phyloP scores from a whole-genome alignment of 23 red algal genomes.

The Agarophyton chilense region DNA sequence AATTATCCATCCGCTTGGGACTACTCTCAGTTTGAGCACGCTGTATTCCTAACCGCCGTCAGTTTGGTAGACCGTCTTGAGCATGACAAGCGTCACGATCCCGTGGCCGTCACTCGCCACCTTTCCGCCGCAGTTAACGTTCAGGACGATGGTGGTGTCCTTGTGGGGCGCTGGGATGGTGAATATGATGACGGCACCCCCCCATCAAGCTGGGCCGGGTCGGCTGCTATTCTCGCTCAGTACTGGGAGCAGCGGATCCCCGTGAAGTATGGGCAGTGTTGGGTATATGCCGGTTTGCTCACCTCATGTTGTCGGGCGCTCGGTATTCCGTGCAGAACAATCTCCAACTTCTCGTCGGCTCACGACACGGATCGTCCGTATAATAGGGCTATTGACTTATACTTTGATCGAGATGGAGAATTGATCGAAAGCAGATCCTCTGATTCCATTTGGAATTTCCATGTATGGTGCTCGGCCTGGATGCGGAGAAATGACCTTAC shows the following conservation, averaged over 20 bases:
- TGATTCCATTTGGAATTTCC: constrained; percentile 32
- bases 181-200: constrained; percentile 25
- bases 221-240: not conserved
- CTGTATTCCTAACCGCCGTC: not conserved
- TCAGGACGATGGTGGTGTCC: constrained; percentile 27
- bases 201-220: constrained; percentile 18
- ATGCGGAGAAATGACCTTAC: not conserved
- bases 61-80: not conserved
- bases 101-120: constrained; percentile 4
- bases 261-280: constrained; percentile 22
- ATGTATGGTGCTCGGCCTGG: constrained; percentile 31
- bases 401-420: constrained; percentile 1
- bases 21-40: constrained; percentile 16
- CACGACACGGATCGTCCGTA: constrained; percentile 33
- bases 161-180: constrained; percentile 23
- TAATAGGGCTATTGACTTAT: constrained; percentile 19
- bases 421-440: not conserved
- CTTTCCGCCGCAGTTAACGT: constrained; percentile 16
- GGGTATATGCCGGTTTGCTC: constrained; percentile 21
- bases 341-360: constrained; percentile 18
- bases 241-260: not conserved
- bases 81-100: not conserved
- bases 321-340: not conserved
- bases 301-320: constrained; percentile 13
- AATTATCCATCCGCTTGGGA: not conserved